Conservation (phyloP, 495 filamentous ascomycete genomes). For the Clohesyomyces aquaticus region DNA sequence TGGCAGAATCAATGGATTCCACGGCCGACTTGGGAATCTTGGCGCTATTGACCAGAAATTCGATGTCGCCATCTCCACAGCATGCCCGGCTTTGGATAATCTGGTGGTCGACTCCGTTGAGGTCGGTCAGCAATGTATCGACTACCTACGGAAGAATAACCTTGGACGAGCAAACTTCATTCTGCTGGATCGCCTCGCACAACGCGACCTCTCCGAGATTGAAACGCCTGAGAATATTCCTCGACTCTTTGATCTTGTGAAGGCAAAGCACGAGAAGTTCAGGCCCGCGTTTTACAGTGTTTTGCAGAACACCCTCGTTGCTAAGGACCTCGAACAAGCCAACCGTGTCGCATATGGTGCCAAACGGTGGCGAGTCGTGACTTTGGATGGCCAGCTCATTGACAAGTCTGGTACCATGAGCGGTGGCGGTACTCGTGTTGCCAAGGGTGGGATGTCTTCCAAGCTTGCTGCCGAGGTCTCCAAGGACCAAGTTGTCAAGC, state of each 20-base stretch:
- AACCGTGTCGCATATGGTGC: constrained; percentile 96
- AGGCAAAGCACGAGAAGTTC: constrained; percentile 83
- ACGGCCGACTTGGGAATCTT: constrained; percentile 91
- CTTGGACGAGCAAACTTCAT: constrained; percentile 98
- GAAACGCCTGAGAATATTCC: constrained; percentile 91
- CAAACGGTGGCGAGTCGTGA: constrained; percentile 92
- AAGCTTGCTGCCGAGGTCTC: constrained; percentile 83
- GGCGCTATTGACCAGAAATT: constrained; percentile 94
- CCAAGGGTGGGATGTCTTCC: constrained; percentile 91
- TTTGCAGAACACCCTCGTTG: constrained; percentile 90
- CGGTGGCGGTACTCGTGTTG: constrained; percentile 86
- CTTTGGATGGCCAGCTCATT: constrained; percentile 90
- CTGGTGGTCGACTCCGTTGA: constrained; percentile 95
- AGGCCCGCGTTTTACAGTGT: constrained; percentile 92
- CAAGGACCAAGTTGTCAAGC: constrained; percentile 83
- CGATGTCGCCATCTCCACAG: constrained; percentile 95
- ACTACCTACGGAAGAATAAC: constrained; percentile 95
- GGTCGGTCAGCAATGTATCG: constrained; percentile 94
- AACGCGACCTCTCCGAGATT: constrained; percentile 73
- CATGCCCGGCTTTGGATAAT: constrained; percentile 87
- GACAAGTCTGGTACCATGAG: constrained; percentile 98
- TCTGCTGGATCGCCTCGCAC: constrained; percentile 81
- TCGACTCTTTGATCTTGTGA: constrained; percentile 89
- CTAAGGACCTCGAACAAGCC: constrained; percentile 87
- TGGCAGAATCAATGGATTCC: constrained; percentile 93